Conservation (phyloP, 2,329 filamentous ascomycete species). For the Cladosporium colombiae region DNA sequence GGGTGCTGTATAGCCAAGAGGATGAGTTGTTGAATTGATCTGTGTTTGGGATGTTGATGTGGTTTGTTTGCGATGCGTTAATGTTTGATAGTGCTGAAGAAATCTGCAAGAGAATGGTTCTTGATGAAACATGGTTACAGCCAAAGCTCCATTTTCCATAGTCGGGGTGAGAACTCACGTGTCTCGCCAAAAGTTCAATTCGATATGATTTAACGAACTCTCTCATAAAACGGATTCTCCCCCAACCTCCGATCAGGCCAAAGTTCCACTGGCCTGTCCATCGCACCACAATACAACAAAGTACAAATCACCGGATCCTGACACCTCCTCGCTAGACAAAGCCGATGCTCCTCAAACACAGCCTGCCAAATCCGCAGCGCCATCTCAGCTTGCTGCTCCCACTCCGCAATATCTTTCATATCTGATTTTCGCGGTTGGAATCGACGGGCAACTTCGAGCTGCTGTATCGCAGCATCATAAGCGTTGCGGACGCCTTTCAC, state of each 20-base stretch:
- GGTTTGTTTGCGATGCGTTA: not conserved
- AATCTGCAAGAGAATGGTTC: not conserved
- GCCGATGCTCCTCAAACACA: not conserved
- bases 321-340: not conserved
- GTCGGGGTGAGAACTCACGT: too few species aligned
- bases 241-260: constrained; percentile 8
- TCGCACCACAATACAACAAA: not conserved
- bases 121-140: not conserved
- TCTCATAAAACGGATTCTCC: not conserved
- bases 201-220: not conserved
- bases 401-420: not conserved
- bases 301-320: not conserved
- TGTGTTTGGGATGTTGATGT: not conserved
- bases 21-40: not conserved
- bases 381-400: not conserved
- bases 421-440: not conserved
- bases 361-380: not conserved
- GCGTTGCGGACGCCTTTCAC: not conserved
- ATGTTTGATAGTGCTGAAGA: not conserved
- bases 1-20: not conserved
- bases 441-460: not conserved
- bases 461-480: not conserved
- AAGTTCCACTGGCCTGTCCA: constrained; percentile 7
- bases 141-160: not conserved
- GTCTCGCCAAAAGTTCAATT: too few species aligned